phyloP scores from a whole-genome alignment of 2,329 filamentous ascomycete genomes.

The Pseudocercospora musae region DNA sequence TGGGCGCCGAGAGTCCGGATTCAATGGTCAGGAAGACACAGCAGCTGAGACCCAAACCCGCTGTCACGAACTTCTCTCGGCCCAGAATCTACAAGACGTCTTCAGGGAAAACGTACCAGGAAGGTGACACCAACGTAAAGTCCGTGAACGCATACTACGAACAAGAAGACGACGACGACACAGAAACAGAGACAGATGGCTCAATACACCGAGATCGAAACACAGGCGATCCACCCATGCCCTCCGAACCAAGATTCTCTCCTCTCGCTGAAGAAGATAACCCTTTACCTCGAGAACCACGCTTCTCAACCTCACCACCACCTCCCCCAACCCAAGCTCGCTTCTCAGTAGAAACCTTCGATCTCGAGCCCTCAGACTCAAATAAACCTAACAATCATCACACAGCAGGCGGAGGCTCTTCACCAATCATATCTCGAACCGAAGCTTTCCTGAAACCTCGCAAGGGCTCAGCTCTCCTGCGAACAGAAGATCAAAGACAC shows the following conservation, averaged over 20 bases:
- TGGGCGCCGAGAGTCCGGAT: neutral
- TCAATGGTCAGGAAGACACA: neutral
- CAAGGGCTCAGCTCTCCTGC: neutral
- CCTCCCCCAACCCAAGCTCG: neutral
- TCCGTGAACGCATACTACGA: constrained; percentile 10
- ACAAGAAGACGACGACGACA: neutral
- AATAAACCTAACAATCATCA: too few relatives aligned
- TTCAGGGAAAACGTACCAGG: neutral
- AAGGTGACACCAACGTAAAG: constrained; percentile 4
- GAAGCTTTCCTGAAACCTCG: neutral
- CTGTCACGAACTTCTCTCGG: constrained; percentile 10
- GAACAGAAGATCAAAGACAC: constrained; percentile 7
- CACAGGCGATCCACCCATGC: neutral
- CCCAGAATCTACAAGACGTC: neutral
- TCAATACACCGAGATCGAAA: neutral
- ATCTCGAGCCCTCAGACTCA: neutral
- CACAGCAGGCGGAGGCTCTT: too few relatives aligned
- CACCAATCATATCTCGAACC: too few relatives aligned
- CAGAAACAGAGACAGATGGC: neutral
- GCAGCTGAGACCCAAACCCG: neutral
- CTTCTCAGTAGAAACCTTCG: constrained; percentile 12
- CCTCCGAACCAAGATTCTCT: neutral
- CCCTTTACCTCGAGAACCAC: constrained; percentile 17
- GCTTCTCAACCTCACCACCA: constrained; percentile 3
- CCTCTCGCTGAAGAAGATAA: neutral